Percentiles rank a stretch among this genome's conserved stretches.
These are phyloP conservation scores for Fraxinus greggii DNA, from an alignment of 305 asterid species.

Conservation along the genomic window DNA sequence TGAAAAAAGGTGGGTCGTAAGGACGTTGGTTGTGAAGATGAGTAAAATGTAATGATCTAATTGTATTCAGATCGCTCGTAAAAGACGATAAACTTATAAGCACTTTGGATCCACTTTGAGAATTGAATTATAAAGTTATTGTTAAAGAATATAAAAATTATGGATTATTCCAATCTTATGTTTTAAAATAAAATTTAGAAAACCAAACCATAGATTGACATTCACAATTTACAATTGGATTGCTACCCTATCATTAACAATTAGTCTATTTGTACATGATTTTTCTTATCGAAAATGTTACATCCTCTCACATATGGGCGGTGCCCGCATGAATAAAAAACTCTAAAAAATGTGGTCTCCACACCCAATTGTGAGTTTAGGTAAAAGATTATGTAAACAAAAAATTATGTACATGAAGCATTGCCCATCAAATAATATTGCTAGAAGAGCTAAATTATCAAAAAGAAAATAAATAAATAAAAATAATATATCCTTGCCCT, in stretches of 20 bases:
- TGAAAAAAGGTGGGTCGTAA: not conserved
- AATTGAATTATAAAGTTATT: not conserved
- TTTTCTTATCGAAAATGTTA: too few species aligned
- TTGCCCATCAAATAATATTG: not conserved
- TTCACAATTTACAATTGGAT: not conserved
- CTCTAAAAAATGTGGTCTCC: too few species aligned
- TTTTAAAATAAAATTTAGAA: not conserved
- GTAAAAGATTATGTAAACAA: too few species aligned
- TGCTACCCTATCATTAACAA: too few species aligned
- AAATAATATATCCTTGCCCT: constrained; percentile 5
- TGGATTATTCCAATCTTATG: not conserved
- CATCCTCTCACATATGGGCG: too few species aligned
- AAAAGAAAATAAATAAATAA: too few species aligned
- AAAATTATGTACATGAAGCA: too few species aligned
- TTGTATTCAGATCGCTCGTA: not conserved
- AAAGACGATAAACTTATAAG: not conserved
- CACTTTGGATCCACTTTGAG: not conserved
- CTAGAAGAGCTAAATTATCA: not conserved
- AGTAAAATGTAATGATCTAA: not conserved
- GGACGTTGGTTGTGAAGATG: too few species aligned
- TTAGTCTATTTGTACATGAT: too few species aligned
- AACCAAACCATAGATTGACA: not conserved
- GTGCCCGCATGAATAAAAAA: too few species aligned
- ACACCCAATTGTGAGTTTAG: too few species aligned
- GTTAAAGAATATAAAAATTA: not conserved